Evolutionary conservation across 2,329 filamentous ascomycete species (phyloP).

Genomic region (Sporothrix inflata): DNA sequence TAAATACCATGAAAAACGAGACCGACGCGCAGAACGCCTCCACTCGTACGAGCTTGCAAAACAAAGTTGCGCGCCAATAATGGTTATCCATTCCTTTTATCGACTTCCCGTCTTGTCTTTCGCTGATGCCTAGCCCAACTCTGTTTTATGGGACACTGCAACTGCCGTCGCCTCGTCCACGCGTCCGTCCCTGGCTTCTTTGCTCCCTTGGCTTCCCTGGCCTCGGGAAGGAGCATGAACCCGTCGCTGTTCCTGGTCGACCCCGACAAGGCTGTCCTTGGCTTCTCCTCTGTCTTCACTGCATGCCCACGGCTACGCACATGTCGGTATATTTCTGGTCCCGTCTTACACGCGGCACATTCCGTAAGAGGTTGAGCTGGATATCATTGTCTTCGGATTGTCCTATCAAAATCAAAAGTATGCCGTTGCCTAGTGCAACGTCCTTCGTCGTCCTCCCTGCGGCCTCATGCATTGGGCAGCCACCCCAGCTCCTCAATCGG

Average conservation of each 20-base stretch:
- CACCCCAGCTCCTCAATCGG: conserved; percentile 40
- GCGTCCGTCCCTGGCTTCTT: background rate
- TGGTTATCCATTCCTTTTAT: background rate
- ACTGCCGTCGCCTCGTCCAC: background rate
- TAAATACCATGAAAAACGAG: too few species aligned
- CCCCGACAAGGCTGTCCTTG: too few species aligned
- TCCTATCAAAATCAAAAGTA: background rate
- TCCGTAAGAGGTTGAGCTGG: background rate
- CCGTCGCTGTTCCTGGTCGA: too few species aligned
- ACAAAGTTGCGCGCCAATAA: background rate
- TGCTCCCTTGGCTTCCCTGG: background rate
- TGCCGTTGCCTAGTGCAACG: background rate
- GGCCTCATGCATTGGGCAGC: too few species aligned
- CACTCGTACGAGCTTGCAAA: background rate
- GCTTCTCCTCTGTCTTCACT: too few species aligned
- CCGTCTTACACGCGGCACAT: background rate
- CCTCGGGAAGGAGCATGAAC: background rate
- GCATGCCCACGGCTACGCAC: background rate
- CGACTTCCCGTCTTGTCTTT: background rate
- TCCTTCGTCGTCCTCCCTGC: too few species aligned
- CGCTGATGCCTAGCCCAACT: background rate
- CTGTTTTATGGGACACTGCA: background rate
- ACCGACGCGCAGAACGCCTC: background rate
- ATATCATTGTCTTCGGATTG: background rate
- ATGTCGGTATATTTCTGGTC: background rate